Evolutionary conservation across 805 yeast genomes (phyloP), one percentile per base, ranked within the genome.

Genomic region (Schizosaccharomyces cryophilus): DNA sequence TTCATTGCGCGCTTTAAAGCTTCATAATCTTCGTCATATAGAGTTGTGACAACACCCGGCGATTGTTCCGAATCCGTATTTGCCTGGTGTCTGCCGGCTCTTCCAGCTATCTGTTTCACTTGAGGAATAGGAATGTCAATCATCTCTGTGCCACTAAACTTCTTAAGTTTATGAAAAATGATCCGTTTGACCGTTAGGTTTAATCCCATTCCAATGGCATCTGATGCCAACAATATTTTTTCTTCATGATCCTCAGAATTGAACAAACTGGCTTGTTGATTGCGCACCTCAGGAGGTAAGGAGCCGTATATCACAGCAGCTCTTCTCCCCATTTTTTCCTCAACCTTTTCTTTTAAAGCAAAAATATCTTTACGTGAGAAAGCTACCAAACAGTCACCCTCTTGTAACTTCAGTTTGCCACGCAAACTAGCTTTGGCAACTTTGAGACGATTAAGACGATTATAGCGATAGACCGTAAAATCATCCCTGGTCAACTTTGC

Each of bases 141-240:
- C 63, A 74, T 71, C 17, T 69, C 71, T 15, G 66, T 68, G 5
- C 96, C 96, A 68, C 87, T 80, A 66, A 78, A 89, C 70, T 93
- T 93, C 59, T 69, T 69, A 31, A 78, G 73, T 0, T 83, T 76
- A 19, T 84, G 79, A 68, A 93, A 89, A 0, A 93, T 77, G 4
- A 93, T 78, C 63, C 97, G 74, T 62, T 82, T 80, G 65, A 93
- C 89, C 30, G 85, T 60, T 67, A 93, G 74, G 68, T 93, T 93
- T 61, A 93, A 75, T 0, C 98, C 98, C 96, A 93, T 90, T 1
- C 98, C 98, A 64, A 93, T 82, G 0, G 98, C 98, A 73, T 93
- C 97, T 1, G 95, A 85, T 0, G 98, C 97, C 5, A 93, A 85
- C 47, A 93, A 74, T n/a, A 85, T 77, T 66, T 89, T 93, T 64